Base-by-base conservation (phyloP, 2,329 filamentous ascomycete species). In the Alternaria sp. region DNA sequence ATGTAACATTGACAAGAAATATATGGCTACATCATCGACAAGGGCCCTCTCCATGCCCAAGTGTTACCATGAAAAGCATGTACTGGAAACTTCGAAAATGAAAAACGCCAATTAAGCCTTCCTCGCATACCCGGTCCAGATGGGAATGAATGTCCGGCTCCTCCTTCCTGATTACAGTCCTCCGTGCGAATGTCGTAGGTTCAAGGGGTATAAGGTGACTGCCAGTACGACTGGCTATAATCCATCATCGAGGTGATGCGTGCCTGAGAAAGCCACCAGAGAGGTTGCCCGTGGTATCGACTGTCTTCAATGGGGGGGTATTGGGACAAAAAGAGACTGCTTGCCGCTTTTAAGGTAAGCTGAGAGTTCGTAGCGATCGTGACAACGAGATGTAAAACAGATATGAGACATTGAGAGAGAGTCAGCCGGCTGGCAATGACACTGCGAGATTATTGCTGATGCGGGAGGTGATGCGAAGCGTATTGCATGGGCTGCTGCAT, bases 401-500 rank as follows among this genome's bases (percentile, higher is more conserved):
- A 68, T 36, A 65, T 64, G 65, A 65, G 63, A 49, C 63, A n/a
- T 44, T 36, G 21, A 65, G 57, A 13, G 28, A 64, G 66, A 65
- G 54, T 61, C 70, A 60, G 69, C 58, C 30, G 56, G 58, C 54
- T 40, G 43, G 58, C 49, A 59, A 60, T 44, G 54, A 30, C 40
- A 32, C 44, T 45, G 15, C 23, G 25, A 21, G 21, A 45, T 62
- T 58, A 71, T 63, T 71, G 71, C 23, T 58, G 64, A 23, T 69
- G 71, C 21, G 63, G 44, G 28, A 63, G 54, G 47, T 72, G 70
- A 40, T 68, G 66, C 25, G 68, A 52, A 13, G 66, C 50, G 30
- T 73, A 72, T 54, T 66, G 59, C 64, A 73, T 70, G n/a, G 68
- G 50, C 28, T 62, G 65, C n/a, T 55, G 54, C 50, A 57, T 17